Evolutionary conservation across 345 rosid genomes (phyloP).

Genomic region (Sonneratia caseolaris): DNA sequence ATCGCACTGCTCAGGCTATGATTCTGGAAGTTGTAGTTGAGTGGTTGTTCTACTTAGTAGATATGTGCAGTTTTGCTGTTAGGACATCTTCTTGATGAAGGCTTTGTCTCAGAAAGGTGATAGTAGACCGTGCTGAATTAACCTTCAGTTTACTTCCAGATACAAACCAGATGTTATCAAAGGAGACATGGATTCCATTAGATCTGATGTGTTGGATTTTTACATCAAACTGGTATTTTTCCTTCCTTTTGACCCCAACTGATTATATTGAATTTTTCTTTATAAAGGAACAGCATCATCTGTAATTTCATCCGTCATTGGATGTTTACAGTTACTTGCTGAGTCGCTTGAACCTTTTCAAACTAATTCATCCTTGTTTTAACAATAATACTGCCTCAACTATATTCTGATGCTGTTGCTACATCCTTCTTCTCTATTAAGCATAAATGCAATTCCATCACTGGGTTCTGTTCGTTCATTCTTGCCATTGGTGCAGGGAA

Average conservation of each 20-base stretch:
- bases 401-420: background rate
- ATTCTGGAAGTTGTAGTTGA: background rate
- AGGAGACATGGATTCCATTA: slow-evolving; percentile 95
- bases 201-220: slow-evolving; percentile 52
- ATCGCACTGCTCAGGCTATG: background rate
- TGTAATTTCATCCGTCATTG: background rate
- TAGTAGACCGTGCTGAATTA: background rate
- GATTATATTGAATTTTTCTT: background rate
- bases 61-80: background rate
- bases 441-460: background rate
- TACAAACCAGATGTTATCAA: slow-evolving; percentile 33
- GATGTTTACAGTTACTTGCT: background rate
- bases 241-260: background rate
- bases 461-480: background rate
- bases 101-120: background rate
- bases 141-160: background rate
- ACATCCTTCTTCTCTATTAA: background rate
- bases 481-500: slow-evolving; percentile 47
- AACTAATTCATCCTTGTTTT: background rate
- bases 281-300: background rate
- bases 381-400: background rate
- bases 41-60: background rate
- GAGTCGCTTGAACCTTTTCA: background rate
- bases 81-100: background rate
- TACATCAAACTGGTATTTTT: slow-evolving; percentile 49